A percentile compares a stretch with the other conserved stretches of the same genome.
Conservation (phyloP, 768 basidiomycete genomes). For the Phlebiopsis flavidoalba region DNA sequence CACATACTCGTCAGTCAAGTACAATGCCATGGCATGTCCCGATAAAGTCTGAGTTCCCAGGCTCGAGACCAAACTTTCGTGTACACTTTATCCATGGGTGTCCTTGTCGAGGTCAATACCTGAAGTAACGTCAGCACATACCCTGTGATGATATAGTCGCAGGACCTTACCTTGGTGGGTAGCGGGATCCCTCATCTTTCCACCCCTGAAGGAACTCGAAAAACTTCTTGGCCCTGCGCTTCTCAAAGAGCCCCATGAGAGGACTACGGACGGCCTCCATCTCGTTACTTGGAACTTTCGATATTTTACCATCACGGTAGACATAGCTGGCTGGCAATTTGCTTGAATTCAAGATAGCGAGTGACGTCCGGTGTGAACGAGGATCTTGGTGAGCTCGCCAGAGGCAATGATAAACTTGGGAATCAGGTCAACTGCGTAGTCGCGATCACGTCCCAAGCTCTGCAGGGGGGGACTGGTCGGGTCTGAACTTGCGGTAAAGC, state of each 20-base stretch:
- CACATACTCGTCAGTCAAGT: slow-evolving; percentile 93
- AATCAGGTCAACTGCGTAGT: slow-evolving; percentile 96
- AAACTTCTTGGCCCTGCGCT: slow-evolving; percentile 96
- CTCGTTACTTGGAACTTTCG: slow-evolving; percentile 96
- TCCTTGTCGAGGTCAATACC: slow-evolving; percentile 86
- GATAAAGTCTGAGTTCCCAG: slow-evolving; percentile 98
- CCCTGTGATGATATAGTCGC: not conserved
- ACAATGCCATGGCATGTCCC: slow-evolving; percentile 99
- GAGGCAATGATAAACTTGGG: slow-evolving; percentile 99
- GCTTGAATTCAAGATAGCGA: slow-evolving; percentile 98
- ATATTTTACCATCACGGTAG: slow-evolving; percentile 93
- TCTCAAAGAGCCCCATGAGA: slow-evolving; percentile 99
- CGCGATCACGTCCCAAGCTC: slow-evolving; percentile 94
- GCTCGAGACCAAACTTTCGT: slow-evolving; percentile 95
- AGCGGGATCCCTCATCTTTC: slow-evolving; percentile 91
- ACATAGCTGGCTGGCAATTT: slow-evolving; percentile 98
- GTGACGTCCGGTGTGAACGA: slow-evolving; percentile 99
- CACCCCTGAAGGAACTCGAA: slow-evolving; percentile 95
- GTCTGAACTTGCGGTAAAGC: slow-evolving; percentile 95
- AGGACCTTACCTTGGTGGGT: slow-evolving; percentile 82
- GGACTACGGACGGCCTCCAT: slow-evolving; percentile 94
- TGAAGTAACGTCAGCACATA: slow-evolving; percentile 22
- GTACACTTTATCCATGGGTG: slow-evolving; percentile 91
- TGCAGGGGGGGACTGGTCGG: slow-evolving; percentile 65
- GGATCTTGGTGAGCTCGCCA: slow-evolving; percentile 95